A percentile compares a stretch with the other conserved stretches of the same genome.
Conservation (phyloP, 345 rosid species). For the Citrus sinensis region DVS_A1.0 CM039166.1:12080501-12081000, state of each 20-base stretch:
- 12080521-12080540: background rate
- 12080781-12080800: conserved; percentile 17
- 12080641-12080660: background rate
- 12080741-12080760: conserved; percentile 93
- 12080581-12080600: conserved; percentile 2
- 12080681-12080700: conserved; percentile 98
- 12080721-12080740: conserved; percentile 81
- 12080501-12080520: background rate
- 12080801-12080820: background rate
- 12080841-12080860: conserved; percentile 22
- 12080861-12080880: conserved; percentile 60
- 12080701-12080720: conserved; percentile 63
- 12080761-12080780: conserved; percentile 86
- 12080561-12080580: background rate
- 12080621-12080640: background rate
- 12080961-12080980: conserved; percentile 69
- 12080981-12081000: conserved; percentile 87
- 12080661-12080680: conserved; percentile 87
- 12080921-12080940: conserved; percentile 49
- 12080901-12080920: conserved; percentile 42
- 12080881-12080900: conserved; percentile 38
- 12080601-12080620: background rate
- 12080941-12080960: conserved; percentile 43
- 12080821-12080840: background rate
- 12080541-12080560: background rate